Evolutionary conservation across 768 basidiomycete genomes (phyloP).

Genomic region (Calocybe gangraenosa): DNA sequence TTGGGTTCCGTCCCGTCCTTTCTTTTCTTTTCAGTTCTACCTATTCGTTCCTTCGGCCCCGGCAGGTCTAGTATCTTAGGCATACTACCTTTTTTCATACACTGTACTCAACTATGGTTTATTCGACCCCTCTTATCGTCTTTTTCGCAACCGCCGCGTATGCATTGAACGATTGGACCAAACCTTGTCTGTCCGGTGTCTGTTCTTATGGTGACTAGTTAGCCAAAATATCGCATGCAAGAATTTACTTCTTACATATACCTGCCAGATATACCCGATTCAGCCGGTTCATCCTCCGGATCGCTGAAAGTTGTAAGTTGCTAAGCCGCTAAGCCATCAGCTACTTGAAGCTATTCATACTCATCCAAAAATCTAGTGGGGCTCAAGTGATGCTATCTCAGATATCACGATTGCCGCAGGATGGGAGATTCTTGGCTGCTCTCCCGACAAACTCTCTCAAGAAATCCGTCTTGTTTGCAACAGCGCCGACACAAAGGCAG

Average conservation of each 20-base stretch:
- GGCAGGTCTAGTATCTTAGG: conserved; percentile 9
- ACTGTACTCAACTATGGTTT: conserved; percentile 5
- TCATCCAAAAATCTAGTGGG: conserved; percentile 28
- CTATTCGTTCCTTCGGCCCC: conserved; percentile 11
- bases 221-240: too few relatives aligned
- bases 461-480: conserved; percentile 48
- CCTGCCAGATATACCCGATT: conserved; percentile 25
- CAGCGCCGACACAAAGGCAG: conserved; percentile 18
- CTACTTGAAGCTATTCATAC: not conserved
- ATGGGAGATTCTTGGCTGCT: conserved; percentile 48
- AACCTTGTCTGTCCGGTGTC: conserved; percentile 32
- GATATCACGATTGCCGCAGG: conserved; percentile 48
- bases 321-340: not conserved
- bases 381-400: conserved; percentile 29
- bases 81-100: conserved; percentile 1
- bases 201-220: conserved; percentile 40
- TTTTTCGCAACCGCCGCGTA: conserved; percentile 15
- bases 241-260: conserved; percentile 1
- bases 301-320: conserved; percentile 35
- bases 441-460: conserved; percentile 33
- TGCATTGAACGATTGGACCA: conserved; percentile 40
- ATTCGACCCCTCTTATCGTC: conserved; percentile 11
- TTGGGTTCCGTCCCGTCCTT: conserved; percentile 8
- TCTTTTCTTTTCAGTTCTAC: conserved; percentile 2
- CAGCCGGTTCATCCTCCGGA: conserved; percentile 29